Evolutionary conservation across 1,284 basidiomycete species (phyloP), one percentile per base, ranked within the genome.

Genomic region (Mrakiaceae sp.): DNA sequence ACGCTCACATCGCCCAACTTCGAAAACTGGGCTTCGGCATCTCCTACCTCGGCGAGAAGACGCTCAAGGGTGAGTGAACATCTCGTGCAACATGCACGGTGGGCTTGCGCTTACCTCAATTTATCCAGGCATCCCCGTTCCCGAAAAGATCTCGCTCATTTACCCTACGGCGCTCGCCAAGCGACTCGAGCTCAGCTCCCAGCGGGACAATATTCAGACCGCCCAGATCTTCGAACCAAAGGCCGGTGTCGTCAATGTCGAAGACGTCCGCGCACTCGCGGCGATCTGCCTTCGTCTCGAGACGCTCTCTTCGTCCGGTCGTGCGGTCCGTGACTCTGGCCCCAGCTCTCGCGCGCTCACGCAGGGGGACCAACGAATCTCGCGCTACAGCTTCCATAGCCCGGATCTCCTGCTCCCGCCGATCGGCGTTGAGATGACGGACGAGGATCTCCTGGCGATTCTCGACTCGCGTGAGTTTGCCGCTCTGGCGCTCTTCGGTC

Each of bases 211-310:
- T 66, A 76, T 78, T 64, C 75, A 76, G 58, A 74, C 75, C 56
- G 70, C 74, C 40, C 79, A 80, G 58, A 75, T 78, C 6, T 79
- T 80, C 2, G 79, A 77, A 40, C 83, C 82, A 39, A 79, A 82
- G 50, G 81, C 85, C 50, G 83, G 84, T 68, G 84, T 88, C 72
- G 86, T 85, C 68, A 76, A 79, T 63, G 82, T 90, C 49, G 82
- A 83, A 40, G 88, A 92, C 72, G 85, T 95, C 72, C 83, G 84
- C 60, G 83, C 88, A 68, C 78, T 98, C 55, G 86, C 85, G 1
- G 74, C 84, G 69, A 75, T 97, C 14, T 87, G 87, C 70, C 78
- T 96, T 48, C 84, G 93, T 9, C 80, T 96, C 57, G 93, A 98
- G 77, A 84, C 87, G 2, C 80, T 95, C 11, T 83, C 88, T 7